Evolutionary conservation across 108 stramenopile genomes (phyloP).

Genomic region (Schizochytrium sp.): DNA sequence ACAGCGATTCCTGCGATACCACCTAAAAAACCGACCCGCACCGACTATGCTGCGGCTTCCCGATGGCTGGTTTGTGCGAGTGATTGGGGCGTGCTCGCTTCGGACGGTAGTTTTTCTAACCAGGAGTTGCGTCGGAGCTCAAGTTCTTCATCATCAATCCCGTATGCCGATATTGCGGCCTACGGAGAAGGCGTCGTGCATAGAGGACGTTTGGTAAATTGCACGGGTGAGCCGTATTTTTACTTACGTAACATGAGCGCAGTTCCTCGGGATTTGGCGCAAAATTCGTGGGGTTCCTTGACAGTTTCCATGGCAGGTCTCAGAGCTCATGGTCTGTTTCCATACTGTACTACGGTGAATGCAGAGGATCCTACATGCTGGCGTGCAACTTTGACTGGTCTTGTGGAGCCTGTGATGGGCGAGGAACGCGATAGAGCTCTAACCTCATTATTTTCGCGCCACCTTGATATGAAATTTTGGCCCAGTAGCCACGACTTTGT

Average conservation of each 20-base stretch:
- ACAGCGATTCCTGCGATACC: not conserved
- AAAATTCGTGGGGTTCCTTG: slow-evolving; percentile 26
- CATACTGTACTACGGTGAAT: not conserved
- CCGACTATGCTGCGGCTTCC: slow-evolving; percentile 22
- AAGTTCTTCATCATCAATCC: not conserved
- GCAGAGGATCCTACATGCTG: slow-evolving; percentile 13
- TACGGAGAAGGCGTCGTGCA: not conserved
- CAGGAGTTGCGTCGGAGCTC: not conserved
- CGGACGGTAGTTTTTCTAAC: not conserved
- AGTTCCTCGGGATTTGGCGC: not conserved
- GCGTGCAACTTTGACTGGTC: not conserved
- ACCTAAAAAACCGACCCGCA: not conserved
- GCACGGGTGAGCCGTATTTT: slow-evolving; percentile 43
- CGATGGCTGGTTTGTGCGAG: slow-evolving; percentile 51
- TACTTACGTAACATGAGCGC: not conserved
- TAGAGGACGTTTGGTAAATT: not conserved
- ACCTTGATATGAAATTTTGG: slow-evolving; percentile 56
- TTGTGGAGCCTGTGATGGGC: not conserved
- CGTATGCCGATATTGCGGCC: not conserved
- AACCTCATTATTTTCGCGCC: not conserved
- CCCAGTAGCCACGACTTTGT: slow-evolving; percentile 8
- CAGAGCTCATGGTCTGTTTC: not conserved
- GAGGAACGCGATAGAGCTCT: not conserved
- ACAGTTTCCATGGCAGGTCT: slow-evolving; percentile 8
- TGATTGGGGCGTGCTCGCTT: slow-evolving; percentile 8